Evolutionary conservation across 495 filamentous ascomycete genomes (phyloP).

Genomic region (Beverwykella pulmonaria): DNA sequence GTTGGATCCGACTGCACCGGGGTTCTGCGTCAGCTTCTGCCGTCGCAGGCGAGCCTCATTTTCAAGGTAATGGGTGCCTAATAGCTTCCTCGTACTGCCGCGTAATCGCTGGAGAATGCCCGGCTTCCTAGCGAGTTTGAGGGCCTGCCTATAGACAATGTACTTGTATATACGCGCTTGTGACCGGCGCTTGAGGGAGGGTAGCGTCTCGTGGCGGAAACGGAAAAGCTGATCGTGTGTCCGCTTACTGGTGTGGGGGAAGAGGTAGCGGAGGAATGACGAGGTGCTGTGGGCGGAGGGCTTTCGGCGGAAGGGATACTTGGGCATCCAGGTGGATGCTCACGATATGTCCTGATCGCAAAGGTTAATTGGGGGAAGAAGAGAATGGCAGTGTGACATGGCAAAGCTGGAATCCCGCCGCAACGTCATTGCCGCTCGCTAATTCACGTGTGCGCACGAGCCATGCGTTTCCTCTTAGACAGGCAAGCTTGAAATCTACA

Average conservation of each 20-base stretch:
- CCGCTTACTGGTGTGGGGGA: slow-evolving; percentile 61
- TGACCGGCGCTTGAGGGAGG: slow-evolving; percentile 65
- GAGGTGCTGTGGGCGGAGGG: slow-evolving; percentile 25
- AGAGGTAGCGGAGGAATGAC: slow-evolving; percentile 60
- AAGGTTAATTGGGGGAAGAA: background rate
- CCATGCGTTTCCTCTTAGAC: background rate
- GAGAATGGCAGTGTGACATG: background rate
- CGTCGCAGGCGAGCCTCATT: slow-evolving; percentile 36
- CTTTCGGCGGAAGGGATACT: slow-evolving; percentile 28
- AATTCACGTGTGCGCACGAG: slow-evolving; percentile 2
- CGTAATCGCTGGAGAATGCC: slow-evolving; percentile 39
- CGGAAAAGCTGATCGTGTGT: slow-evolving; percentile 63
- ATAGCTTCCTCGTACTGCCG: slow-evolving; percentile 30
- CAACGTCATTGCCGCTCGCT: slow-evolving; percentile 6
- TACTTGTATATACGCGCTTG: slow-evolving; percentile 77
- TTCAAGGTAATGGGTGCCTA: slow-evolving; percentile 32
- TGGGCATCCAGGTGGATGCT: slow-evolving; percentile 31
- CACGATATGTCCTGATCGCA: background rate
- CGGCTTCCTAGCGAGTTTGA: slow-evolving; percentile 33
- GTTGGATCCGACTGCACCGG: background rate
- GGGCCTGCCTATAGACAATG: slow-evolving; percentile 65
- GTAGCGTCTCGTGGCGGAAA: slow-evolving; percentile 74
- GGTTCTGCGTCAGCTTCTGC: slow-evolving; percentile 12
- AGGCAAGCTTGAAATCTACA: too few relatives aligned
- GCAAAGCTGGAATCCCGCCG: background rate